Percentiles rank a stretch among this genome's conserved stretches.
Conservation (phyloP, 176 grass and related monocot genomes). For the Carex scoparia region DNA sequence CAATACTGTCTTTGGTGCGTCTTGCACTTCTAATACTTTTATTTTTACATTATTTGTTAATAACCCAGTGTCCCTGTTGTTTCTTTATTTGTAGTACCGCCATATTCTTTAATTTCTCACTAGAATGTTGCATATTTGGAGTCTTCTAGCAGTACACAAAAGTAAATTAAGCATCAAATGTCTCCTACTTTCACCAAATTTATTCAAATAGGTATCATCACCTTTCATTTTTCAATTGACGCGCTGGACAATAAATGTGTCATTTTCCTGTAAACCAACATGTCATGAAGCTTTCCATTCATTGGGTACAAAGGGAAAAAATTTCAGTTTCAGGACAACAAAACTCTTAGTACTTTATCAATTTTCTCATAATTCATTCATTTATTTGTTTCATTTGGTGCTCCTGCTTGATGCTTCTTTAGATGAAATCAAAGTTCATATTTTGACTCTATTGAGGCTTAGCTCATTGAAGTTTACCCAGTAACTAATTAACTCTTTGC, state of each 20-base stretch:
- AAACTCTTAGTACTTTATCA: neutral
- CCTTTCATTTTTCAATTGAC: too few relatives aligned
- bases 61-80: neutral
- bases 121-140: neutral
- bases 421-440: neutral
- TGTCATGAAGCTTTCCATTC: too few relatives aligned
- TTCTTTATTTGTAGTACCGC: neutral
- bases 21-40: neutral
- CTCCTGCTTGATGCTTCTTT: neutral
- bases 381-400: neutral
- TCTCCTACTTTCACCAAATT: neutral
- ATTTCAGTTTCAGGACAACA: too few relatives aligned
- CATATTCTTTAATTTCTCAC: neutral
- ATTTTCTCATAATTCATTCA: neutral
- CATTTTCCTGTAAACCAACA: too few relatives aligned
- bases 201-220: neutral
- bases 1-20: constrained; percentile 1
- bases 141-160: neutral
- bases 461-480: neutral
- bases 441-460: too few relatives aligned
- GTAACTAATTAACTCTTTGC: neutral
- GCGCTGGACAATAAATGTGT: too few relatives aligned
- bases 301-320: too few relatives aligned
- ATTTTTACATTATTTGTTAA: too few relatives aligned
- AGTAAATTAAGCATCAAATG: neutral